Percentiles rank a stretch among this genome's conserved stretches.
phyloP scores from a whole-genome alignment of 768 basidiomycete species.

The Xerocomus brunneocitrinus region DNA sequence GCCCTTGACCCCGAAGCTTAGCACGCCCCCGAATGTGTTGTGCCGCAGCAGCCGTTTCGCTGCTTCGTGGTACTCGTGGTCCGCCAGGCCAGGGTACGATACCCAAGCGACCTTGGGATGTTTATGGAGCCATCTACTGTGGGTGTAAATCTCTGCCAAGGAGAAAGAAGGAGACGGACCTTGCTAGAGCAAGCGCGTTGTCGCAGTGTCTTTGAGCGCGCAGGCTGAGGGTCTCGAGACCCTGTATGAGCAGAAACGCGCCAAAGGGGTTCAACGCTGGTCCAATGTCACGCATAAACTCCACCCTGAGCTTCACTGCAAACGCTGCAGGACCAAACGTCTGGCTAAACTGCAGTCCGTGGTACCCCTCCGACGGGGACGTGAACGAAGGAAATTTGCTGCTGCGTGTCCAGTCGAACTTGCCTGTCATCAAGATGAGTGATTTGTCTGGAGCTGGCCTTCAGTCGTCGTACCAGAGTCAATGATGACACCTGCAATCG shows the following conservation, averaged over 20 bases:
- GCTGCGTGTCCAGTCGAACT: slow-evolving; percentile 68
- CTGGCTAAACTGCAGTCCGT: slow-evolving; percentile 63
- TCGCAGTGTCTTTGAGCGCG: slow-evolving; percentile 66
- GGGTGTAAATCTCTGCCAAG: neutral
- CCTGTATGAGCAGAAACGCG: slow-evolving; percentile 73
- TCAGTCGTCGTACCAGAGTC: slow-evolving; percentile 47
- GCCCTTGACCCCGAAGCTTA: slow-evolving; percentile 13
- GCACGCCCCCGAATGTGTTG: slow-evolving; percentile 10
- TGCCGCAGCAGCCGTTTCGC: slow-evolving; percentile 10
- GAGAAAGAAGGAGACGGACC: slow-evolving; percentile 20
- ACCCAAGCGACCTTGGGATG: slow-evolving; percentile 16
- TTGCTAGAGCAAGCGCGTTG: slow-evolving; percentile 67
- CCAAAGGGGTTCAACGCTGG: slow-evolving; percentile 64
- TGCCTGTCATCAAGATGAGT: slow-evolving; percentile 3
- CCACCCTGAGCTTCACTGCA: slow-evolving; percentile 58
- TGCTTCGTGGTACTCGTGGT: slow-evolving; percentile 9
- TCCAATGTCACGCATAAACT: slow-evolving; percentile 65
- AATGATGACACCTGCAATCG: slow-evolving; percentile 71
- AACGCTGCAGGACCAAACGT: slow-evolving; percentile 63
- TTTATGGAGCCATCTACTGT: slow-evolving; percentile 10
- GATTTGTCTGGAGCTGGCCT: neutral
- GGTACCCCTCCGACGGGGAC: slow-evolving; percentile 69
- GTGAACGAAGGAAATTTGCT: slow-evolving; percentile 75
- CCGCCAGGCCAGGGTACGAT: slow-evolving; percentile 10
- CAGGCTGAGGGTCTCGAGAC: slow-evolving; percentile 71